A percentile compares a stretch with the other conserved stretches of the same genome.
Conservation (phyloP, 306 rosid genomes). For the Trifolium fragiferum region DNA sequence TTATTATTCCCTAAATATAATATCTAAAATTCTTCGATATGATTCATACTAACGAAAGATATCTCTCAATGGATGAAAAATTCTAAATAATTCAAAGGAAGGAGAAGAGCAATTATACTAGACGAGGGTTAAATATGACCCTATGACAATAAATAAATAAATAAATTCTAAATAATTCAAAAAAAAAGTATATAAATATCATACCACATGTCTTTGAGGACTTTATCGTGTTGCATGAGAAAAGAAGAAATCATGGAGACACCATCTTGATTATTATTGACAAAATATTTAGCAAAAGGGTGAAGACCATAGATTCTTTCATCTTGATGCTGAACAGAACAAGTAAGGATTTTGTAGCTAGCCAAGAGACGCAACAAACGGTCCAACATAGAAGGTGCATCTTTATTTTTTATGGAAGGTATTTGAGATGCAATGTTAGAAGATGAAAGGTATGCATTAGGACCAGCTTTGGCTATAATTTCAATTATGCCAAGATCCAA, state of each 20-base stretch:
- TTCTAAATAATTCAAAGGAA: too few relatives aligned
- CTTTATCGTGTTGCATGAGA: slow-evolving; percentile 39
- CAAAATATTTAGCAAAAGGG: slow-evolving; percentile 35
- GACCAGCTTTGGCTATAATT: slow-evolving; percentile 33
- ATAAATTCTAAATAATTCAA: too few relatives aligned
- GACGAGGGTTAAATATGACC: too few relatives aligned
- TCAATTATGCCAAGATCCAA: slow-evolving; percentile 27
- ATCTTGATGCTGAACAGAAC: background rate
- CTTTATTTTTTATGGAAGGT: slow-evolving; percentile 50
- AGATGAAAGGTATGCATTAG: slow-evolving; percentile 23
- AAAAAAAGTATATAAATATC: background rate
- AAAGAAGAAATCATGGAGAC: slow-evolving; percentile 12
- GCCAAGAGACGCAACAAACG: slow-evolving; percentile 74
- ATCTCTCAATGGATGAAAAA: too few relatives aligned
- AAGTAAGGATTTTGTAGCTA: slow-evolving; percentile 54
- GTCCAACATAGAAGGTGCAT: slow-evolving; percentile 57
- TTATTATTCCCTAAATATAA: too few relatives aligned
- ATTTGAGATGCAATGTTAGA: slow-evolving; percentile 45
- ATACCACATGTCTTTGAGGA: slow-evolving; percentile 42
- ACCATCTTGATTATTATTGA: slow-evolving; percentile 20
- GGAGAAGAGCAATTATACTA: too few relatives aligned
- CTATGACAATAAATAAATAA: too few relatives aligned
- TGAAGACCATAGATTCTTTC: slow-evolving; percentile 19
- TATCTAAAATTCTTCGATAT: too few relatives aligned
- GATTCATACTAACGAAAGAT: too few relatives aligned